Percentiles rank a stretch among this genome's conserved stretches.
These are phyloP conservation scores for Entrophospora sp. DNA, from an alignment of 192 early-diverging fungal genomes.

Conservation along the genomic window DNA sequence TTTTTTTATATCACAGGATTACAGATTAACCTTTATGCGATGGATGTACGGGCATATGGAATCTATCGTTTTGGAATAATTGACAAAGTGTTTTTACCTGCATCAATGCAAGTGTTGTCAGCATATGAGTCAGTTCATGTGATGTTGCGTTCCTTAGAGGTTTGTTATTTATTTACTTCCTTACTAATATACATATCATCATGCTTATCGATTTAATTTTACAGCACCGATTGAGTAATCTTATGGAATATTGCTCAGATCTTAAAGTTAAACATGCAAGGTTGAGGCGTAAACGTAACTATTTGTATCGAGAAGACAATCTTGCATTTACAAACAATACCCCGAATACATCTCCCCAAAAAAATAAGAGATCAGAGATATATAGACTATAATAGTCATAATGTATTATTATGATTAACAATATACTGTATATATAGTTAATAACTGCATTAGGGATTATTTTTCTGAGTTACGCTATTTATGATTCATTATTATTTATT, in stretches of 20 bases:
- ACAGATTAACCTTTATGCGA: slow-evolving; percentile 19
- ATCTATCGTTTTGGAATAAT: slow-evolving; percentile 14
- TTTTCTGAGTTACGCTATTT: too few species aligned
- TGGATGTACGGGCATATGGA: slow-evolving; percentile 8
- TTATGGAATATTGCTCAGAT: background rate
- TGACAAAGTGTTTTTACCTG: slow-evolving; percentile 14
- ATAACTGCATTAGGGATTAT: too few species aligned
- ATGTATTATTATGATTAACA: too few species aligned
- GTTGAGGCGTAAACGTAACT: background rate
- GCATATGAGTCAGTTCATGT: slow-evolving; percentile 8
- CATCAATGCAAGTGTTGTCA: background rate
- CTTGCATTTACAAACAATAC: slow-evolving; percentile 13
- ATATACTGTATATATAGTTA: too few species aligned
- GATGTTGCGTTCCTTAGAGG: slow-evolving; percentile 17
- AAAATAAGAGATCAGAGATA: too few species aligned
- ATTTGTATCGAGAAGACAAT: slow-evolving; percentile 10
- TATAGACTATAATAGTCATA: too few species aligned
- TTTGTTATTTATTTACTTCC: slow-evolving; percentile 1
- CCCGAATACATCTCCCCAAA: background rate
- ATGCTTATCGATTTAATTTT: slow-evolving; percentile 11
- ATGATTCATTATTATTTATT: too few species aligned
- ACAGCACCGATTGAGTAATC: slow-evolving; percentile 5
- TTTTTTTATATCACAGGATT: slow-evolving; percentile 12
- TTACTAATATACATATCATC: slow-evolving; percentile 7
- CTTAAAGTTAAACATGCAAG: slow-evolving; percentile 12